Base-by-base conservation (phyloP, 2,329 filamentous ascomycete genomes). In the Seiridium unicorne region DNA sequence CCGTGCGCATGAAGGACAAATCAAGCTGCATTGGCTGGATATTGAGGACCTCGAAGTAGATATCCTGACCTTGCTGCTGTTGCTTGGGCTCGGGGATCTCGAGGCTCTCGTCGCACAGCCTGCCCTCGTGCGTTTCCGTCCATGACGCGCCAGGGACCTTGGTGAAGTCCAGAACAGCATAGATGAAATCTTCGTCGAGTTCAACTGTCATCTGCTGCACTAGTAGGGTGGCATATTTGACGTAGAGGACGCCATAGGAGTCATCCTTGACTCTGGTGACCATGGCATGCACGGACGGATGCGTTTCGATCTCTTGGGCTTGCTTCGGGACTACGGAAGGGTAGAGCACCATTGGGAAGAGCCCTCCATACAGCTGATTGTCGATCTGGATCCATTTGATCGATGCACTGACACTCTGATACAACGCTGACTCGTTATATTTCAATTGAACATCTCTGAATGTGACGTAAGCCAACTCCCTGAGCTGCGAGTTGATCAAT, bases 321-420 rank as follows among this genome's bases (percentile, higher is more conserved):
- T 93, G 95, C 82, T 98, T 98, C 0, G 95, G 94, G 13, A 99
- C 95, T 8, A 99, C 95, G 76, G 93, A 97, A 5, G 95, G 95
- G 73, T 99, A 99, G 60, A 99, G 82, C 36, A 99, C 87, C 77
- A 99, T 96, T 0, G 95, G 95, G 82, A 99, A 99, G 67, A 99
- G 93, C 34, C 96, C 95, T 35, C 96, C 96, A 70, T 99, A 99
- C 11, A 99, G 85, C 74, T 99, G 95, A 68, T 99, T 99, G 76
- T 99, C 95, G 67, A 99, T 91, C 75, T 99, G 95, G 35, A 99
- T 95, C 96, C 96, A 99, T 74, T 99, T 98, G 72, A 98, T 89
- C 0, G 92, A 91, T 55, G 95, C 81, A 53, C 92, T 94, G 63
- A 97, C 77, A 0, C 93, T 98, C 75, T 99, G 95, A 71, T 97